Base-by-base conservation (phyloP, 2,329 filamentous ascomycete genomes). In the Monosporascus ibericus region DNA sequence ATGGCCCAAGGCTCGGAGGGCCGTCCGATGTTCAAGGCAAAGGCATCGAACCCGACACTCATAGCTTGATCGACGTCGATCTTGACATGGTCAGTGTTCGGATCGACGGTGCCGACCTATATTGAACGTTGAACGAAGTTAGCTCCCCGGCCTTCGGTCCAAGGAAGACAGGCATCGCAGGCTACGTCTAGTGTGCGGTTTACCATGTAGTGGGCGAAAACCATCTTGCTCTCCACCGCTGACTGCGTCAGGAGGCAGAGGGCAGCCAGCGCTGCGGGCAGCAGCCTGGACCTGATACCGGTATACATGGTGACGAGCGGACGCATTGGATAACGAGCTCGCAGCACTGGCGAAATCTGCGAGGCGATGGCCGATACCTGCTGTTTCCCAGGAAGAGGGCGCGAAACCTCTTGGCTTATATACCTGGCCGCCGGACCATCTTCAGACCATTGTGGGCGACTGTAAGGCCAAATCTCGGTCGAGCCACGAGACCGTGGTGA, bases 21-120 rank as follows among this genome's bases (percentile, higher is more conserved):
- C 38, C 51, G 49, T 24, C 67, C 68, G 18, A 71, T 61, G 49
- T 70, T 70, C 6, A 71, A 55, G 5, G 67, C 68, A 51, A 71
- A 70, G 8, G 63, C 68, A 34, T 66, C 63, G 42, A 70, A 58
- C 49, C 65, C 64, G 17, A 63, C 59, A 8, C 52, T 55, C n/a
- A 53, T 55, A n/a, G 65, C 70, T 20, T 64, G 59, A 37, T 65
- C 55, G 48, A 70, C 61, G 52, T 70, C 67, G 50, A 58, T 56
- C 39, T 57, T 47, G 8, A 60, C 63, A 49, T 65, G 62, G 39
- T 59, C 56, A 8, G 60, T 58, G 49, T 47, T 58, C 7, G 58
- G 20, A 36, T 61, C 56, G 24, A 60, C 58, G 22, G 56, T 55
- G 30, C 58, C 59, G 36, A 59, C 55, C 55, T 58, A 6, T 34